Conservation (phyloP, 1,284 basidiomycete genomes). For the Golubevia sp. region DNA sequence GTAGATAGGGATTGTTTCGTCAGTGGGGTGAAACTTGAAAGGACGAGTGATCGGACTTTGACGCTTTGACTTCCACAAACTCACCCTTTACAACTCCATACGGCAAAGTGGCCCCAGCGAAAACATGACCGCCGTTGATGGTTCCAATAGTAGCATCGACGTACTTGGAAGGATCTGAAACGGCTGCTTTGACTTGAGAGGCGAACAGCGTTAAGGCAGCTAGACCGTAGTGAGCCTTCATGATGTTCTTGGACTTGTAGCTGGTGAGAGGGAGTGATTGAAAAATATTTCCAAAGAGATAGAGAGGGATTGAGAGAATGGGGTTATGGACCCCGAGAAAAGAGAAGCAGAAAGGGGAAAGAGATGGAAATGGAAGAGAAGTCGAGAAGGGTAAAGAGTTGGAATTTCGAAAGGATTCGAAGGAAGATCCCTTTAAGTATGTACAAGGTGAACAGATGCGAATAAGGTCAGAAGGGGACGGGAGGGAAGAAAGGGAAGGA, state of each 20-base stretch:
- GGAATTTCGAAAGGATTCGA: too few species aligned
- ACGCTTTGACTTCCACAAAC: too few species aligned
- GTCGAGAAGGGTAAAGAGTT: not conserved
- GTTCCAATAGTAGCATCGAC: slow-evolving; percentile 23
- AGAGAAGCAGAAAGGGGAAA: not conserved
- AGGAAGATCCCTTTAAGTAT: too few species aligned
- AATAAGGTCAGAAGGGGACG: not conserved
- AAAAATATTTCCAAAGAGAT: too few species aligned
- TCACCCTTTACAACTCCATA: slow-evolving; percentile 20
- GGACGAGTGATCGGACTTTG: too few species aligned
- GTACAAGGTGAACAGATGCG: not conserved
- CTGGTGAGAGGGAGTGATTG: not conserved
- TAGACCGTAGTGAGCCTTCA: too few species aligned
- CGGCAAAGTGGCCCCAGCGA: slow-evolving; percentile 17
- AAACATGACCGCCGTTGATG: slow-evolving; percentile 23
- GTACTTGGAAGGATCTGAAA: slow-evolving; percentile 15
- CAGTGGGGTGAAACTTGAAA: too few species aligned
- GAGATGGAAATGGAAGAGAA: not conserved
- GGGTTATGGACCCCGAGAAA: too few species aligned
- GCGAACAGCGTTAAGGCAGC: too few species aligned
- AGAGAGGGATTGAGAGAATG: too few species aligned
- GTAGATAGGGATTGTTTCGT: not conserved
- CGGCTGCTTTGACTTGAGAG: too few species aligned
- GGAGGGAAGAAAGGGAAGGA: not conserved
- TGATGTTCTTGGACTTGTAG: too few species aligned